Evolutionary conservation across 176 grass and related monocot genomes (phyloP).

Genomic region (Microstegium vimineum): DNA sequence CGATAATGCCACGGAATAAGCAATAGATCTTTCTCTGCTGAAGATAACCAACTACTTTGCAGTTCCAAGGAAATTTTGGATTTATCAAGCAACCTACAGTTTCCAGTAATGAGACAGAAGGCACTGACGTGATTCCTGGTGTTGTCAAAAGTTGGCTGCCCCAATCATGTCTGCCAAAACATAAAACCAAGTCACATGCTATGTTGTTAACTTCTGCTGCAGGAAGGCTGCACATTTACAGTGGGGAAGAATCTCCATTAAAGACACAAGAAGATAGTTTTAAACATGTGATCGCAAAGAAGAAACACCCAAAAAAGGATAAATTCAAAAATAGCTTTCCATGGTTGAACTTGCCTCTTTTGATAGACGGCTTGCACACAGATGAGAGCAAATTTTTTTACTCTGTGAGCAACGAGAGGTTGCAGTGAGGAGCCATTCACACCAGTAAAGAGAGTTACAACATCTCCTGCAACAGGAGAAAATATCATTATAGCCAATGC

Average conservation of each 20-base stretch:
- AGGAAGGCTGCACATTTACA: neutral
- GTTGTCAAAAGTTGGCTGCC: conserved; percentile 56
- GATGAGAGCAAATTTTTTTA: conserved; percentile 76
- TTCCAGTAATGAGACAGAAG: conserved; percentile 60
- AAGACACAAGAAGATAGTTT: neutral
- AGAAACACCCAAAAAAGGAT: conserved; percentile 1
- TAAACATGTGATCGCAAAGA: neutral
- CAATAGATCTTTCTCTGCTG: conserved; percentile 62
- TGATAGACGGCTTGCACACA: conserved; percentile 70
- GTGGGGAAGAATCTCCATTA: neutral
- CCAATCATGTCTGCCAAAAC: conserved; percentile 61
- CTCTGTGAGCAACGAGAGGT: conserved; percentile 51
- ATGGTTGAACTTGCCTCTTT: conserved; percentile 52
- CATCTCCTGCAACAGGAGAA: conserved; percentile 58
- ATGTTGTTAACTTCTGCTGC: neutral
- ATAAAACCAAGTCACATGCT: conserved; percentile 17
- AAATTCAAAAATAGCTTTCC: neutral
- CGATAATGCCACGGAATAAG: conserved; percentile 74
- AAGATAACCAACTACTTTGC: conserved; percentile 58
- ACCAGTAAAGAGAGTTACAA: conserved; percentile 69
- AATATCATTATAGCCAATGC: neutral
- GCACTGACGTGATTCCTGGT: conserved; percentile 41
- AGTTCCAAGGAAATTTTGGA: conserved; percentile 74
- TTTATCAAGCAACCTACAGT: conserved; percentile 77
- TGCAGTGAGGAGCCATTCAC: conserved; percentile 43